A percentile compares a stretch with the other conserved stretches of the same genome.
These are phyloP conservation scores for Thuja plicata DNA, from an alignment of 83 land plant genomes.

Conservation along the genomic window DNA sequence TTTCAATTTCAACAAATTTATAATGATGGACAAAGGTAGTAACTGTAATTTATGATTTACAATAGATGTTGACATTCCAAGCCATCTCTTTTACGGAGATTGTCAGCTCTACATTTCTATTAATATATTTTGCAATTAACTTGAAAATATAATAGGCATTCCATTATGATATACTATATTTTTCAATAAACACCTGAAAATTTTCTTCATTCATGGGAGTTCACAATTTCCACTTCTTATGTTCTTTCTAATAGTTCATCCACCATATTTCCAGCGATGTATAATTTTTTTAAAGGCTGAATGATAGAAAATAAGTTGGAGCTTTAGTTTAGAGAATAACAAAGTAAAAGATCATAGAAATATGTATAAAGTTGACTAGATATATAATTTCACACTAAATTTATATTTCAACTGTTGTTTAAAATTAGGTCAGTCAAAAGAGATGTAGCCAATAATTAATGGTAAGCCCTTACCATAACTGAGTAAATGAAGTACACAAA, in stretches of 20 bases:
- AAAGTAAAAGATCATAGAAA: not conserved
- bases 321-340: not conserved
- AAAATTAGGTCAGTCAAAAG: not conserved
- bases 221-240: not conserved
- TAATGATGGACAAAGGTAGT: not conserved
- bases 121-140: not conserved
- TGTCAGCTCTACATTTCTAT: not conserved
- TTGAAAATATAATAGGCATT: not conserved
- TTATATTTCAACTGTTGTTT: not conserved
- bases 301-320: not conserved
- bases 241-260: not conserved
- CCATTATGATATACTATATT: not conserved
- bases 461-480: not conserved
- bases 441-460: slow-evolving; percentile 3
- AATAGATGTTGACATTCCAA: not conserved
- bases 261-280: not conserved
- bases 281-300: not conserved
- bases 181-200: not conserved
- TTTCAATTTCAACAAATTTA: not conserved
- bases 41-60: not conserved
- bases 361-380: not conserved
- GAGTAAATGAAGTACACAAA: not conserved
- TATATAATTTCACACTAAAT: not conserved
- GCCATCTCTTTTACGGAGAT: not conserved
- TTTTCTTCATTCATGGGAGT: not conserved